Conservation (phyloP, 116 monocot genomes). For the Dioscorea cayenensis region DNA sequence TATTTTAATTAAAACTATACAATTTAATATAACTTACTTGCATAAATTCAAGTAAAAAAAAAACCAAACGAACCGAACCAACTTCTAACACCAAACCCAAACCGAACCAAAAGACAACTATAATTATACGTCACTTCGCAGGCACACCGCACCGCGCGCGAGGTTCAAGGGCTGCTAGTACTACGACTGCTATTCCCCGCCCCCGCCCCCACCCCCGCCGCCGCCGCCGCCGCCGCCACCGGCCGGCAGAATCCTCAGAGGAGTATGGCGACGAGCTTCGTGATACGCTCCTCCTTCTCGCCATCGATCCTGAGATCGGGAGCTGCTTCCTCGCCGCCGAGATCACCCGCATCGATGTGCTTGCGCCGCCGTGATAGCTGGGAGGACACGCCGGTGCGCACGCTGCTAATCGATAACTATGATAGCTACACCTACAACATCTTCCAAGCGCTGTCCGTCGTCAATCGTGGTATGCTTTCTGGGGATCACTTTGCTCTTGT, state of each 20-base stretch:
- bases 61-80: too few relatives aligned
- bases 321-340: too few relatives aligned
- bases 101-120: too few relatives aligned
- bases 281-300: neutral
- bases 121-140: too few relatives aligned
- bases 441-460: slow-evolving; percentile 70
- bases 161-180: too few relatives aligned
- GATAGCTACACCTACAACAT: slow-evolving; percentile 98
- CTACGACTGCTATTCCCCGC: neutral
- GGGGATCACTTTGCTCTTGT: neutral
- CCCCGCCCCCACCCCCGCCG: neutral
- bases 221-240: neutral
- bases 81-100: too few relatives aligned
- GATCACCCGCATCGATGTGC: neutral
- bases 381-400: slow-evolving; percentile 33
- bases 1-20: too few relatives aligned
- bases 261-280: neutral
- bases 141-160: too few relatives aligned
- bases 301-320: too few relatives aligned
- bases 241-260: neutral
- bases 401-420: slow-evolving; percentile 88
- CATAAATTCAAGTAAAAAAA: too few relatives aligned
- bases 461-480: slow-evolving; percentile 65
- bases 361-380: neutral
- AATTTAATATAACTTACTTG: too few relatives aligned